Evolutionary conservation across 306 rosid genomes (phyloP).

Genomic region (Trifolium repens): DNA sequence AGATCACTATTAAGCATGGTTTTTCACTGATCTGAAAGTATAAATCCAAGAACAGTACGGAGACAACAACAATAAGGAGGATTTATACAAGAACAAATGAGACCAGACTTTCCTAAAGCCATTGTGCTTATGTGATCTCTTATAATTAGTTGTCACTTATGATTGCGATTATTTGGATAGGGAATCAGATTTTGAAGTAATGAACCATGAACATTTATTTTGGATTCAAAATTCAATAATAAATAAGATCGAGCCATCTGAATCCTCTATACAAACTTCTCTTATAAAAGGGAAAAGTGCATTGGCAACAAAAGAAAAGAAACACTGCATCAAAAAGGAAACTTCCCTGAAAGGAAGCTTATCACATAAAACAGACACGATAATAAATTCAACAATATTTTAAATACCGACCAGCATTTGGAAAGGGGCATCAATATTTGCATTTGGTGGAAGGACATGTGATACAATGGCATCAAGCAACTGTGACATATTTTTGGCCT

Average conservation of each 20-base stretch:
- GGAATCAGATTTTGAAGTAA: constrained; percentile 20
- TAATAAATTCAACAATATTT: constrained; percentile 27
- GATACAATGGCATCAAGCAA: constrained; percentile 82
- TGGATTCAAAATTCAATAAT: background rate
- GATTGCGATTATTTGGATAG: constrained; percentile 29
- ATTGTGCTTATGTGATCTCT: background rate
- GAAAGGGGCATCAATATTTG: constrained; percentile 73
- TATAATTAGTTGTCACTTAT: constrained; percentile 13
- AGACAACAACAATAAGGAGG: constrained; percentile 22
- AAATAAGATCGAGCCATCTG: constrained; percentile 7
- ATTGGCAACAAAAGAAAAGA: constrained; percentile 26
- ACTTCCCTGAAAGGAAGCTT: constrained; percentile 36
- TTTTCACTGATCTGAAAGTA: constrained; percentile 47
- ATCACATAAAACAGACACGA: constrained; percentile 12
- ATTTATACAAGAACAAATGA: constrained; percentile 27
- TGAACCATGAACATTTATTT: constrained; percentile 19
- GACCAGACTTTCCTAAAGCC: constrained; percentile 27
- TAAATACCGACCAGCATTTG: constrained; percentile 94
- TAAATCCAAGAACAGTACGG: constrained; percentile 15
- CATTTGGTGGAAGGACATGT: constrained; percentile 80
- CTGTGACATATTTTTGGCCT: constrained; percentile 81
- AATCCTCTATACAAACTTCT: constrained; percentile 9
- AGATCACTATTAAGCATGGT: constrained; percentile 55
- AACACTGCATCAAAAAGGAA: constrained; percentile 31
- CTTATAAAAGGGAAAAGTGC: constrained; percentile 11